phyloP scores from a whole-genome alignment of 805 yeast genomes.

The Ogataea trehaloabstinens region DNA sequence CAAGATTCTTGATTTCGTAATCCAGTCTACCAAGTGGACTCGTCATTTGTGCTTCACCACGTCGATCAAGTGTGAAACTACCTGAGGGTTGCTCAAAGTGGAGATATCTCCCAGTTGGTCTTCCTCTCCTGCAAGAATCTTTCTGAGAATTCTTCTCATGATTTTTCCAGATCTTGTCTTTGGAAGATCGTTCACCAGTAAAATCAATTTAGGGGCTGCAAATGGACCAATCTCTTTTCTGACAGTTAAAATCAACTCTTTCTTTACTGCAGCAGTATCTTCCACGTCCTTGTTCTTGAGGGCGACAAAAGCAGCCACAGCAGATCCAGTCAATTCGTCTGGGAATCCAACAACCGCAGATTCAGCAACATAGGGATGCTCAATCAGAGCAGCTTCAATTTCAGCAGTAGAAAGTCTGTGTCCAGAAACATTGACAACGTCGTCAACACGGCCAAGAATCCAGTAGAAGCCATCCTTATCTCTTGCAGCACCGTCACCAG shows the following conservation, averaged over 20 bases:
- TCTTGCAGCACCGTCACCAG: conserved; percentile 89
- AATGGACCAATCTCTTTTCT: conserved; percentile 82
- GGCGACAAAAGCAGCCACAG: conserved; percentile 79
- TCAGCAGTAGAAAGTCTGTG: conserved; percentile 88
- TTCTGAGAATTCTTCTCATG: conserved; percentile 83
- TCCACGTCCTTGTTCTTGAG: conserved; percentile 53
- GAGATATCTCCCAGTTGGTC: conserved; percentile 80
- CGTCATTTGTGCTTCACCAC: conserved; percentile 39
- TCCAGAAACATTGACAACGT: conserved; percentile 84
- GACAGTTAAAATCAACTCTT: conserved; percentile 64
- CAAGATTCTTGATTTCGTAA: no score
- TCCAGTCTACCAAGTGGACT: no score
- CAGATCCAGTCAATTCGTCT: conserved; percentile 84
- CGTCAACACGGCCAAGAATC: conserved; percentile 86
- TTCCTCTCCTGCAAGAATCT: conserved; percentile 70
- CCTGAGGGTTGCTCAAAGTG: conserved; percentile 73
- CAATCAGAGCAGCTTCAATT: conserved; percentile 79
- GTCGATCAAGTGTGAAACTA: conserved; percentile 64
- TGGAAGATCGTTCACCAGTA: conserved; percentile 74
- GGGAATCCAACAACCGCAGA: conserved; percentile 82
- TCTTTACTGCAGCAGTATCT: conserved; percentile 54
- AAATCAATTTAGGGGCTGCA: conserved; percentile 77
- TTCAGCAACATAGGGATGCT: conserved; percentile 69
- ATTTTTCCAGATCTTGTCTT: conserved; percentile 86
- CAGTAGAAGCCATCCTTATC: conserved; percentile 82